Base-by-base conservation (phyloP, 139 green algal species). In the Dunaliella primolecta region DNA sequence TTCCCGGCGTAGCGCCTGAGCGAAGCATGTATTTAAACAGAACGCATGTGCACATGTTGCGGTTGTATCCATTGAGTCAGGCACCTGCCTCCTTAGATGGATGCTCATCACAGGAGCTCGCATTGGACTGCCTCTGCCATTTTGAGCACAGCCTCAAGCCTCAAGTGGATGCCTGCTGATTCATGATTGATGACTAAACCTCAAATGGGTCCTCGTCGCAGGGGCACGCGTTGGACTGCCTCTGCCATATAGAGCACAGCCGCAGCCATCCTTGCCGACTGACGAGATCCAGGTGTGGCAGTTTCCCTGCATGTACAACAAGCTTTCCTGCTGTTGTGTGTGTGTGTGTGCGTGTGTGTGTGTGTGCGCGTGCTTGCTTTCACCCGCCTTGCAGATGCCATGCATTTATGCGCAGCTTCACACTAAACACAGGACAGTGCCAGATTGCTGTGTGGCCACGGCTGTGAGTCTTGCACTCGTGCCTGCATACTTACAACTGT, bases 191-290 rank as follows among this genome's bases (percentile, higher is more conserved):
- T 24, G 56, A n/a, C n/a, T n/a, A n/a, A 15, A 25, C 46, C 46
- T 64, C 46, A 64, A 7, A 64, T 64, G 7, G 7, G 46, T 64
- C 7, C 75, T 20, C 32, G 7, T 20, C 75, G 2, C 38, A 76
- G 55, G 80, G 1, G 46, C 80, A 38, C 36, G 36, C 7, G 37
- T 15, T 1, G 30, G 27, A 3, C 70, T 85, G 64, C 81, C 81
- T 2, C 70, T 85, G 70, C 71, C 81, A 7, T 98, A 97, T 87
- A 84, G 96, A n/a, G 78, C 57, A 34, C 86, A 91, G 83, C 86
- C 83, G 7, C n/a, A 37, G 7, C 89, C 91, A 7, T 23, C 87
- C 25, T 88, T 94, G 64, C 91, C 92, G 23, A 30, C 84, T 2
- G 34, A 72, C 0, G 72, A 82, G 38, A 88, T 90, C 46, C 46